phyloP scores from a whole-genome alignment of 2,329 filamentous ascomycete genomes.

The Epicoccum sorghinum region DNA sequence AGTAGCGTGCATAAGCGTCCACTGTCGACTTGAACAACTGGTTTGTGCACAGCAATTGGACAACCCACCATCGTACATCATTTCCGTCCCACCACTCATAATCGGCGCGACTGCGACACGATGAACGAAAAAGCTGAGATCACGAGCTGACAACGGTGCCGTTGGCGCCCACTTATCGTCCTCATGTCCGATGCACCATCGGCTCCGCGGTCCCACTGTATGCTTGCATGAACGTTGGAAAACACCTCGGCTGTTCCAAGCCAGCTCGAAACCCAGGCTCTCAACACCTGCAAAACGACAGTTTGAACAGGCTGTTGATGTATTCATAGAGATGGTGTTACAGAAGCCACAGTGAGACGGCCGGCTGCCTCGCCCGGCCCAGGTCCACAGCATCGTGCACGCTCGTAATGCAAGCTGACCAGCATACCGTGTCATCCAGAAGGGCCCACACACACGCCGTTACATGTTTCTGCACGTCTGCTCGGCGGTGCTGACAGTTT shows the following conservation, averaged over 20 bases:
- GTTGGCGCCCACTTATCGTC: constrained; percentile 5
- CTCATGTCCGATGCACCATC: constrained; percentile 2
- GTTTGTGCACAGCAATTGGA: constrained; percentile 3
- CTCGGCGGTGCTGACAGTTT: background rate
- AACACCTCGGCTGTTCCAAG: background rate
- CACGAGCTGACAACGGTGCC: constrained; percentile 3
- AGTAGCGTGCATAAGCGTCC: constrained; percentile 5
- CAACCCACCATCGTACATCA: background rate
- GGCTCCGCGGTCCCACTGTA: constrained; percentile 10
- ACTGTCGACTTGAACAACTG: constrained; percentile 3
- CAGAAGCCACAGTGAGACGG: background rate
- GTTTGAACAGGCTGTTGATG: background rate
- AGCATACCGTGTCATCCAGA: background rate
- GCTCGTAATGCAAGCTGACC: constrained; percentile 1
- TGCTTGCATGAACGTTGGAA: constrained; percentile 5
- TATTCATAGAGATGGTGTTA: background rate
- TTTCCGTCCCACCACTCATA: background rate
- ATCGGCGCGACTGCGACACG: background rate
- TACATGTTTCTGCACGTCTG: background rate
- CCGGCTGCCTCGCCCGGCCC: constrained; percentile 1
- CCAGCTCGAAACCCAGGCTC: background rate
- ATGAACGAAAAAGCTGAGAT: constrained; percentile 2
- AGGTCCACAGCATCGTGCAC: background rate
- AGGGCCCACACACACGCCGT: background rate
- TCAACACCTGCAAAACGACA: background rate